These are phyloP conservation scores for Solanum habrochaites DNA, from an alignment of 257 asterid genomes.

Conservation along the genomic window DNA sequence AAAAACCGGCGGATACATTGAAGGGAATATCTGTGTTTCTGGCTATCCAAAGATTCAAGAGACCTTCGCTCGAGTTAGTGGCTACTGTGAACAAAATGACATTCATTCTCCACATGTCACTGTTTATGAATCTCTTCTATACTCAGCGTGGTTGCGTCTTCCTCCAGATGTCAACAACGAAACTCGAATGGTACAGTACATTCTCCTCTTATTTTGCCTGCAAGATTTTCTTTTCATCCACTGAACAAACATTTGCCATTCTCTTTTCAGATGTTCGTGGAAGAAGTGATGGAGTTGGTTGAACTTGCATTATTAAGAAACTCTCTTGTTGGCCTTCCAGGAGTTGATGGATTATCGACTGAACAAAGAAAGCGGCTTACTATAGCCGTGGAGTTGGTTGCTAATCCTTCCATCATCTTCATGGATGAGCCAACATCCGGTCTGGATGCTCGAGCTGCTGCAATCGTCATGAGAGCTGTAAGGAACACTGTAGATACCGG, in stretches of 20 bases:
- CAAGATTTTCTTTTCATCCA: background rate
- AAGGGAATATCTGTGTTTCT: constrained; percentile 49
- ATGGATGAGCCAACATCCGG: constrained; percentile 78
- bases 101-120: constrained; percentile 71
- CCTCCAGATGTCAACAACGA: constrained; percentile 38
- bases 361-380: constrained; percentile 65
- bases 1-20: constrained; percentile 59
- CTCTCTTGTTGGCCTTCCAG: constrained; percentile 56
- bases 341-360: constrained; percentile 53
- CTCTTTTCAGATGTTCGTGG: constrained; percentile 49
- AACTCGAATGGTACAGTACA: constrained; percentile 26
- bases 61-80: constrained; percentile 62
- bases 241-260: background rate
- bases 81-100: constrained; percentile 65
- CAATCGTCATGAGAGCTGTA: constrained; percentile 65
- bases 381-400: constrained; percentile 55
- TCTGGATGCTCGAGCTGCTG: constrained; percentile 67
- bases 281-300: constrained; percentile 65
- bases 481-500: constrained; percentile 66
- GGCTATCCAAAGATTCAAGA: constrained; percentile 54
- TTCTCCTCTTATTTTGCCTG: background rate
- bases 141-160: constrained; percentile 67
- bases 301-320: constrained; percentile 37
- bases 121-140: constrained; percentile 44
- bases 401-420: constrained; percentile 65